Evolutionary conservation across 176 grass and related monocot species (phyloP).

Genomic region (Miscanthus lutarioriparius): DNA sequence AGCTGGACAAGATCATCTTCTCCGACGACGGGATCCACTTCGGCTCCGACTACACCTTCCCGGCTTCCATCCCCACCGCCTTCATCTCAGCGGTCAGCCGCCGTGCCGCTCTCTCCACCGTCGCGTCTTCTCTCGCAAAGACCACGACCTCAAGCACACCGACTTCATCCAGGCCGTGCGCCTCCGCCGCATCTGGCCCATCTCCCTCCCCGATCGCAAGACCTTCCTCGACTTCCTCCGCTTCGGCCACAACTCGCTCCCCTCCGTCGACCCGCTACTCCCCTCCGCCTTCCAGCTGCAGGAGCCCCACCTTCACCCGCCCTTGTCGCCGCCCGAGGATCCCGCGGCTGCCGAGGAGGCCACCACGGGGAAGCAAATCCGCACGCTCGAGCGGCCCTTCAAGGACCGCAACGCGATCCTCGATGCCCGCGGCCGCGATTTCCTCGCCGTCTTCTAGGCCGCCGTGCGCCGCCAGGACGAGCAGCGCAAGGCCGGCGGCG

Average conservation of each 20-base stretch:
- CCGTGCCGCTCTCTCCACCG: constrained; percentile 59
- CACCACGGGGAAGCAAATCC: neutral
- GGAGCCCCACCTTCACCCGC: constrained; percentile 20
- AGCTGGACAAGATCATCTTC: constrained; percentile 67
- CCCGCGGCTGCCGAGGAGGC: constrained; percentile 4
- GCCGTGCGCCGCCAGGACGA: too few relatives aligned
- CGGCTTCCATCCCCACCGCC: constrained; percentile 48
- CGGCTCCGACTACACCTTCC: constrained; percentile 82
- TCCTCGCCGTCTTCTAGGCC: too few relatives aligned
- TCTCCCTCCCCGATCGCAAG: constrained; percentile 78
- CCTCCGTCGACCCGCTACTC: constrained; percentile 55
- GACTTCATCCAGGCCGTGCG: constrained; percentile 84
- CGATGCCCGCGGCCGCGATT: too few relatives aligned
- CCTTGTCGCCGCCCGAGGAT: constrained; percentile 46
- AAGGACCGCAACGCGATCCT: too few relatives aligned
- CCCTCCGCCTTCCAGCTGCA: constrained; percentile 32
- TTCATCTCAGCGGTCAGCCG: constrained; percentile 77
- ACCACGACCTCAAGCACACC: constrained; percentile 84
- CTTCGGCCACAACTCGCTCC: constrained; percentile 51
- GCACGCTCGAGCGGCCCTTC: too few relatives aligned
- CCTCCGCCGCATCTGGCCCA: constrained; percentile 64
- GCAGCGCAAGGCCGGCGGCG: too few relatives aligned
- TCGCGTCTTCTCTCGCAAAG: constrained; percentile 79
- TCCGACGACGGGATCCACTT: constrained; percentile 69
- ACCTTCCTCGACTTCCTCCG: constrained; percentile 87